Evolutionary conservation across 129 eudicot genomes (phyloP), one percentile per base, ranked within the genome.

Genomic region (Arctium lappa): DNA sequence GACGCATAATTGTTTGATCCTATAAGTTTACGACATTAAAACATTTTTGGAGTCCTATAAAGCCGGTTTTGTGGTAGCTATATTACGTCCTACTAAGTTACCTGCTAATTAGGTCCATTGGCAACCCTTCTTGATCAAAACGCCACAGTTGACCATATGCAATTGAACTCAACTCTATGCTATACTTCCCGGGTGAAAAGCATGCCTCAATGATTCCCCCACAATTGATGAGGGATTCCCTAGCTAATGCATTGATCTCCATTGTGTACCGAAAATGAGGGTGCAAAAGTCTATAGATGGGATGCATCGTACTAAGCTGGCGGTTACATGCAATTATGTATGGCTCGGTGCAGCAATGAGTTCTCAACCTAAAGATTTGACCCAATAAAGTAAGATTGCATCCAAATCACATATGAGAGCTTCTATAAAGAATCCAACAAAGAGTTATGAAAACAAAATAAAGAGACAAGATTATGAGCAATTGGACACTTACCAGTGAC

Each of bases 401-500:
- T 29, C 6, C 73, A 69, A 10, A 8, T 89, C 85, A 30, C 75
- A 33, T 10, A 69, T 8, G 33, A 22, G n/a, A 69, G 15, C 12
- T 69, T 50, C 62, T 12, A 50, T 12, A 50, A 40, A 50, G 65
- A 53, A 53, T 53, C 22, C 68, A 50, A 34, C 46, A 34, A 11
- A 8, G 39, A 78, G 29, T 3, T 38, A 38, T 4, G 40, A 38
- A 38, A 38, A 34, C 2, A 34, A 34, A 34, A 40, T 1, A 5
- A 30, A 29, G 16, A 72, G 12, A 39, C 8, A n/a, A 75, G 77
- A 75, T 27, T 10, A 44, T 16, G 34, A 18, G 8, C 3, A 56
- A 73, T 77, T 15, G 33, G 18, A 16, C 11, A 42, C 77, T 77
- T 79, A 91, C 97, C 97, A 91, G 69, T 91, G 97, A 84, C 97